phyloP scores from a whole-genome alignment of 1,284 basidiomycete species.

The Trametes polyzona region DNA sequence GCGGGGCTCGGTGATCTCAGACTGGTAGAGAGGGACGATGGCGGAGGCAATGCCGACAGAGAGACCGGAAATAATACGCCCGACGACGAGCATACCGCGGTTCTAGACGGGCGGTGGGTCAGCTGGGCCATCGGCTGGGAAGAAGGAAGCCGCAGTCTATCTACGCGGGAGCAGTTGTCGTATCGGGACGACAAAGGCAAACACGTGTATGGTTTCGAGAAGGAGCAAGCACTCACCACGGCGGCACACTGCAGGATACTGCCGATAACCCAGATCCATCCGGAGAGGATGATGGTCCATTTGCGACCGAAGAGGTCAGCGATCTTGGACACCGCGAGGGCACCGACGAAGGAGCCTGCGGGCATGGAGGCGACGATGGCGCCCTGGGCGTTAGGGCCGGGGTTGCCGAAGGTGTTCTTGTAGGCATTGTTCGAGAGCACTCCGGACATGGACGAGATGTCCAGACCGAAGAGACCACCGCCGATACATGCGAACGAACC shows the following conservation, averaged over 20 bases:
- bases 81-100: conserved; percentile 56
- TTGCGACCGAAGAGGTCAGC: conserved; percentile 72
- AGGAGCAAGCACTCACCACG: conserved; percentile 42
- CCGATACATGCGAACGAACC: conserved; percentile 83
- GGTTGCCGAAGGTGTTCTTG: conserved; percentile 51
- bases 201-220: background rate
- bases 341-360: conserved; percentile 67
- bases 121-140: conserved; percentile 16
- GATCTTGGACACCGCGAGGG: conserved; percentile 61
- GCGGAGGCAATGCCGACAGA: conserved; percentile 45
- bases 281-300: conserved; percentile 63
- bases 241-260: conserved; percentile 69
- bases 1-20: conserved; percentile 68
- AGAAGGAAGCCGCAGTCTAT: conserved; percentile 10
- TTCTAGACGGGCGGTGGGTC: conserved; percentile 42
- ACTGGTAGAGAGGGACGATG: conserved; percentile 55
- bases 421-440: conserved; percentile 68
- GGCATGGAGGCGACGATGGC: conserved; percentile 82
- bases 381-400: conserved; percentile 61
- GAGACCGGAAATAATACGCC: conserved; percentile 48
- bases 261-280: conserved; percentile 74
- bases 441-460: conserved; percentile 85
- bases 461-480: conserved; percentile 76
- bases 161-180: background rate
- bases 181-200: background rate